Percentiles rank a stretch among this genome's conserved stretches.
Conservation (phyloP, 495 filamentous ascomycete species). For the Xylaria longipes region DNA sequence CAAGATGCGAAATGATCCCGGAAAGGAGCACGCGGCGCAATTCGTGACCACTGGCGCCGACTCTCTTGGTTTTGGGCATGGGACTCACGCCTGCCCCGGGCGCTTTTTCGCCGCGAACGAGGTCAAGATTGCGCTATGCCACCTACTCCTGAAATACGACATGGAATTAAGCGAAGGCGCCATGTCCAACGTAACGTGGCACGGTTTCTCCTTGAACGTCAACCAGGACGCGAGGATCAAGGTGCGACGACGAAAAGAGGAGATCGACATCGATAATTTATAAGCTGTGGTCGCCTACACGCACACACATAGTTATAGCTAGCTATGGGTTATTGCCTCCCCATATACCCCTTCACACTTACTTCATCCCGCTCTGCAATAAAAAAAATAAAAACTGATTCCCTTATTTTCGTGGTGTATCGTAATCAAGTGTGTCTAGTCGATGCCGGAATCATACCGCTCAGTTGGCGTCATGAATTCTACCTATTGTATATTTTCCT, state of each 20-base stretch:
- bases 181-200: background rate
- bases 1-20: slow-evolving; percentile 44
- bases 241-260: slow-evolving; percentile 16
- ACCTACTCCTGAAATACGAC: slow-evolving; percentile 51
- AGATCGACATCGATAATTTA: slow-evolving; percentile 19
- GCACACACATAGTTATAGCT: background rate
- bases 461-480: background rate
- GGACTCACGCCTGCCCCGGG: slow-evolving; percentile 48
- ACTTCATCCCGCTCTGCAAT: background rate
- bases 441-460: too few relatives aligned
- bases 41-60: slow-evolving; percentile 52
- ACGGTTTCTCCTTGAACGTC: slow-evolving; percentile 5
- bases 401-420: background rate
- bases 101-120: slow-evolving; percentile 52
- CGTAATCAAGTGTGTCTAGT: background rate
- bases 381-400: too few relatives aligned
- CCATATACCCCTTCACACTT: background rate
- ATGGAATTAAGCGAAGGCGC: slow-evolving; percentile 33
- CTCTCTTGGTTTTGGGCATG: slow-evolving; percentile 47
- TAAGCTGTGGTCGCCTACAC: background rate
- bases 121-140: slow-evolving; percentile 48
- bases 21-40: slow-evolving; percentile 51
- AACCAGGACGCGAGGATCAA: slow-evolving; percentile 8
- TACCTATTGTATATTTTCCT: background rate
- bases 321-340: background rate